phyloP scores from a whole-genome alignment of 2,329 filamentous ascomycete species.

The Raffaelea arxii region DNA sequence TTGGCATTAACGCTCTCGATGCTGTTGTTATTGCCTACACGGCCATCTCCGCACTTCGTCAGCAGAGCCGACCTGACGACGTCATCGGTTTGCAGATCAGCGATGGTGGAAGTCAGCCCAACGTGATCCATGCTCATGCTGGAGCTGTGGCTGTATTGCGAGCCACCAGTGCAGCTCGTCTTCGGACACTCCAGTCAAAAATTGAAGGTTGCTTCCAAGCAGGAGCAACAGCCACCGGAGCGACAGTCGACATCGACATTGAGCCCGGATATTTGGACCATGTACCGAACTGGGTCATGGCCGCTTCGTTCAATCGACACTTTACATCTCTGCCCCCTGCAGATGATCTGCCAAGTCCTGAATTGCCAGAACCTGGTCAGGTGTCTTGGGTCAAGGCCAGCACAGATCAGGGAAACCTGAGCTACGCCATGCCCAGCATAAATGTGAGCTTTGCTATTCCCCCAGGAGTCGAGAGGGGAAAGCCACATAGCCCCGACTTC shows the following conservation, averaged over 20 bases:
- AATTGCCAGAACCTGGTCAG: background rate
- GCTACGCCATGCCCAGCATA: background rate
- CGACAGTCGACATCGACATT: background rate
- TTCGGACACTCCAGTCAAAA: background rate
- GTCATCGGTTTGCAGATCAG: background rate
- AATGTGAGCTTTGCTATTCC: background rate
- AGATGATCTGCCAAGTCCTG: background rate
- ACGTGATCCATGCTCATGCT: background rate
- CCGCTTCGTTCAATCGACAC: background rate
- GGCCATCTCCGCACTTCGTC: slow-evolving; percentile 39
- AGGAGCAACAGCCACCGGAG: background rate
- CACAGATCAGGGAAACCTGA: background rate
- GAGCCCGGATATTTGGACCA: background rate
- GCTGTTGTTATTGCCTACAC: slow-evolving; percentile 41
- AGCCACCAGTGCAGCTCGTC: background rate
- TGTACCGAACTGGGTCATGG: background rate
- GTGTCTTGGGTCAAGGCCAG: background rate
- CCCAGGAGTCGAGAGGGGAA: background rate
- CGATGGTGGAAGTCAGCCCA: background rate
- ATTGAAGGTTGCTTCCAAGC: background rate
- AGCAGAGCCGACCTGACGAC: slow-evolving; percentile 31
- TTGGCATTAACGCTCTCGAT: slow-evolving; percentile 50
- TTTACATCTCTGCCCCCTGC: background rate
- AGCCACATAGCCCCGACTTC: background rate
- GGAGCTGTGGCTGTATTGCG: background rate